Evolutionary conservation across 768 basidiomycete genomes (phyloP).

Genomic region (Trametes villosa): DNA sequence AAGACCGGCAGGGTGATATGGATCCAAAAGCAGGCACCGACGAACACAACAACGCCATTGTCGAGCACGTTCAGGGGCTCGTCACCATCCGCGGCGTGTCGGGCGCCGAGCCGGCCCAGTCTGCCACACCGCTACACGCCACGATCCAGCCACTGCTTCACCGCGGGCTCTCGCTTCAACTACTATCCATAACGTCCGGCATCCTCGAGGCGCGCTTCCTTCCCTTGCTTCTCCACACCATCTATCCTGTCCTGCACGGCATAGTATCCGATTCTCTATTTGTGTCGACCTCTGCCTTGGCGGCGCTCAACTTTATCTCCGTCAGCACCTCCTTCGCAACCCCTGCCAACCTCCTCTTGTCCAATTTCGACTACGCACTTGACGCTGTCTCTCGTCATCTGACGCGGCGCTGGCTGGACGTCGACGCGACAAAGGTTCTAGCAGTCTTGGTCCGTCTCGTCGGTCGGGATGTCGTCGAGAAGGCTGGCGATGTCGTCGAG

Average conservation of each 20-base stretch:
- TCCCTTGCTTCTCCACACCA: conserved; percentile 70
- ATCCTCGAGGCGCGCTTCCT: conserved; percentile 75
- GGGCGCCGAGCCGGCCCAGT: not conserved
- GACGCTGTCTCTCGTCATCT: conserved; percentile 88
- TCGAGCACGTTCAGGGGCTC: conserved; percentile 73
- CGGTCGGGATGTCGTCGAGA: conserved; percentile 83
- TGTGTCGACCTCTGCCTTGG: conserved; percentile 76
- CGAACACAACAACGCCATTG: conserved; percentile 45
- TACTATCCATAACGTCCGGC: conserved; percentile 71
- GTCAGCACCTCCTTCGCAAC: conserved; percentile 86
- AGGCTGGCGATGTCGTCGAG: conserved; percentile 93
- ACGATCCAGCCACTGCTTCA: conserved; percentile 67
- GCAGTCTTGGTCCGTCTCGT: conserved; percentile 84
- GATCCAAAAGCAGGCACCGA: conserved; percentile 29
- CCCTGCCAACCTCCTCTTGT: conserved; percentile 82
- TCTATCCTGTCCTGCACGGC: conserved; percentile 89
- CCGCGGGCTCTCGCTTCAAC: conserved; percentile 68
- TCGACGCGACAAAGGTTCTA: conserved; percentile 88
- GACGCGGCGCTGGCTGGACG: conserved; percentile 78
- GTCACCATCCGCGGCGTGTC: conserved; percentile 55
- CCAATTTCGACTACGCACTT: conserved; percentile 96
- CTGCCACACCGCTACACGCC: conserved; percentile 29
- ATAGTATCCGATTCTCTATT: conserved; percentile 72
- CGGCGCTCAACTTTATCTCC: conserved; percentile 72
- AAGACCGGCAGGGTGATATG: conserved; percentile 21